Evolutionary conservation across 768 basidiomycete genomes (phyloP).

Genomic region (Exsudoporus frostii): DNA sequence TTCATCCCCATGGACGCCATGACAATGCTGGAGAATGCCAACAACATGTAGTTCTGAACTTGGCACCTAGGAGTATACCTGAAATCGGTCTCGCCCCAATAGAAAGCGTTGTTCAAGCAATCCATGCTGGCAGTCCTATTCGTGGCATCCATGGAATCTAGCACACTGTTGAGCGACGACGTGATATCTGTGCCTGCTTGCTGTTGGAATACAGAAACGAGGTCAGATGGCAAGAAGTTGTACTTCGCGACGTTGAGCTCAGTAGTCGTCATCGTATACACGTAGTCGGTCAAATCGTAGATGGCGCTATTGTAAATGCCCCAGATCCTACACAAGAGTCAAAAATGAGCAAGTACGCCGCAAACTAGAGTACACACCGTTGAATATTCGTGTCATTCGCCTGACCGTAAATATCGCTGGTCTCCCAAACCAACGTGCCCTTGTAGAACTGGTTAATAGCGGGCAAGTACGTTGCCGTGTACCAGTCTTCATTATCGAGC

Average conservation of each 20-base stretch:
- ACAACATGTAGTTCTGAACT: slow-evolving; percentile 58
- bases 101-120: slow-evolving; percentile 64
- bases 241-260: slow-evolving; percentile 42
- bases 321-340: slow-evolving; percentile 43
- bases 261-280: slow-evolving; percentile 52
- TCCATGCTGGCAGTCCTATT: slow-evolving; percentile 39
- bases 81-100: slow-evolving; percentile 55
- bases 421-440: slow-evolving; percentile 54
- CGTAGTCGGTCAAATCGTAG: slow-evolving; percentile 67
- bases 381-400: slow-evolving; percentile 37
- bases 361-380: slow-evolving; percentile 22
- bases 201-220: slow-evolving; percentile 55
- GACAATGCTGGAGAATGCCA: slow-evolving; percentile 53
- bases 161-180: slow-evolving; percentile 42
- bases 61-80: slow-evolving; percentile 52
- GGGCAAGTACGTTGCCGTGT: slow-evolving; percentile 51
- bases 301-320: slow-evolving; percentile 55
- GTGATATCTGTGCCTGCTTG: slow-evolving; percentile 63
- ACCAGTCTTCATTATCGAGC: slow-evolving; percentile 49
- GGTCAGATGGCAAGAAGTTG: slow-evolving; percentile 47
- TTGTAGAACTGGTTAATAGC: slow-evolving; percentile 55
- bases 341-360: slow-evolving; percentile 8
- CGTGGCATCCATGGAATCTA: slow-evolving; percentile 38
- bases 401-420: slow-evolving; percentile 34
- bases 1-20: slow-evolving; percentile 56